Evolutionary conservation across 805 yeast species (phyloP), one percentile per base, ranked within the genome.

Genomic region (Ogataea philodendri): DNA sequence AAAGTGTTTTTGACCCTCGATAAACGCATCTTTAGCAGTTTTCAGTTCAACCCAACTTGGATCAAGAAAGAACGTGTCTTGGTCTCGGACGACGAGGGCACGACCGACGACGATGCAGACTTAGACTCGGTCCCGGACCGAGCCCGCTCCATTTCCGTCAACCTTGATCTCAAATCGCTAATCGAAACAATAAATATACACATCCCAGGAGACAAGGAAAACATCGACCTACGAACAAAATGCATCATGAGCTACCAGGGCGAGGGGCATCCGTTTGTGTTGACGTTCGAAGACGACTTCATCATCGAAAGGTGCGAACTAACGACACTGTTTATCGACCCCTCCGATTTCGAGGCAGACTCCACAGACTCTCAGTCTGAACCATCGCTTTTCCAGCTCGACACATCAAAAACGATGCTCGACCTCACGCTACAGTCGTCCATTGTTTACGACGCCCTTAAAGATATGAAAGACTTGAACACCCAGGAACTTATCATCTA

Each of bases 221-320:
- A 34, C 3, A 14, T 35, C 6, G 56, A 52, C n/a, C 14, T 32
- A 9, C 44, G 42, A 20, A 53, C 69, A 1, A 73, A 70, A 38
- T 74, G 80, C 44, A 69, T 78, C 6, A 41, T 79, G 37, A 65
- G 71, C 14, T 74, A 71, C 48, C 57, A 65, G 28, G 74, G 75
- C 0, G 52, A 60, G 6, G 81, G 80, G 1, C 51, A 66, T 7
- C 81, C 81, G 0, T 76, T 81, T 46, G 63, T 72, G 0, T 41
- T 81, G 14, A 67, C 72, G 3, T 78, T 77, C 55, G 63, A 56
- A 32, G 79, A 76, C 46, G 81, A 76, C 33, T 52, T 60, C 1
- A 60, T 71, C 40, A 66, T 78, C 39, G 84, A 81, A 44, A 58
- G 69, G 25, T 80, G 83, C 41, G 80, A 76, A 42, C 65, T 81